Evolutionary conservation across 2,329 filamentous ascomycete species (phyloP), one percentile per base, ranked within the genome.

Genomic region (Basipetospora chlamydospora): DNA sequence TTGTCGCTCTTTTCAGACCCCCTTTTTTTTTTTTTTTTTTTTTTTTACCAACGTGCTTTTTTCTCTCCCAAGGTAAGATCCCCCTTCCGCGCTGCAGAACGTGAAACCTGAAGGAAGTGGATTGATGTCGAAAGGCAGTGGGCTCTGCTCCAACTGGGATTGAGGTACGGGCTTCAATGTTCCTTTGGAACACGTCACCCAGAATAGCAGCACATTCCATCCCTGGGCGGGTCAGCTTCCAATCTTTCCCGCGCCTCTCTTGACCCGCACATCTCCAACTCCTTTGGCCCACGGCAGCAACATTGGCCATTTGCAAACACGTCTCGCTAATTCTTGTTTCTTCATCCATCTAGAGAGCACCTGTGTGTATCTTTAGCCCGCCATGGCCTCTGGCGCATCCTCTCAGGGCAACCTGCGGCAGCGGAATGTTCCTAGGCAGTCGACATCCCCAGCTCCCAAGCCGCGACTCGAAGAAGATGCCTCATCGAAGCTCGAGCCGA

Each of bases 371-470:
- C 26, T 17, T 26, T 26, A 18, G 38, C 41, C 47, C 52, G 56
- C 42, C 53, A 69, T 69, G 66, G 60, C 59, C 47, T 54, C 59
- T 47, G 59, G 59, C 49, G 51, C 63, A 44, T 61, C 64, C 54
- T 63, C 68, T 47, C 69, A 72, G 58, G 67, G 66, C 55, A 64
- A 61, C 54, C 55, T 75, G 61, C 71, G 71, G 56, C 71, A 75
- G 54, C 63, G 71, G 47, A 73, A 68, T 49, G 61, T 64, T 42
- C 54, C 62, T 41, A 54, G 50, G 70, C 69, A 53, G 35, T 30
- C 37, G 41, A 29, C 33, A 22, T 43, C 35, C 43, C 59, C 57
- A 47, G 61, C 47, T 39, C 55, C 45, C 33, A 49, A 53, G 42
- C 49, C 39, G 49, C 54, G 54, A 47, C 54, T 44, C 42, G 44